Evolutionary conservation across 2,329 filamentous ascomycete genomes (phyloP).

Genomic region (Teratosphaeria nubilosa): DNA sequence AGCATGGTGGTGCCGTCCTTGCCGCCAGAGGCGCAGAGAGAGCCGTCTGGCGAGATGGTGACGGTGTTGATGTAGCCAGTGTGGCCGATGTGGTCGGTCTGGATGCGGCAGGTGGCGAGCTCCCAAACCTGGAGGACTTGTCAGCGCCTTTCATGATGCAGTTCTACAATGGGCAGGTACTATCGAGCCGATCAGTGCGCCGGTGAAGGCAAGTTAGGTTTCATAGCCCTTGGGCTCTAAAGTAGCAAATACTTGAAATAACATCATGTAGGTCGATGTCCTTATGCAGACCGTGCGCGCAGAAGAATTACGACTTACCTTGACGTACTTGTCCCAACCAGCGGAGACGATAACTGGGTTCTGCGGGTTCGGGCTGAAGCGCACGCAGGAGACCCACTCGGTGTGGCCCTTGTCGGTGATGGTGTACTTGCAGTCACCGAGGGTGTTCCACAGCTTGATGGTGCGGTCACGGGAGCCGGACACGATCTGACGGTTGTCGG

Average conservation of each 20-base stretch:
- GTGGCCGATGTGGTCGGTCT: conserved; percentile 99
- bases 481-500: conserved; percentile 99
- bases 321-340: conserved; percentile 99
- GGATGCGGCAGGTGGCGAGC: conserved; percentile 96
- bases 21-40: conserved; percentile 95
- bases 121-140: conserved; percentile 73
- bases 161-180: neutral
- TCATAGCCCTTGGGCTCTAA: conserved; percentile 98
- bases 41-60: conserved; percentile 98
- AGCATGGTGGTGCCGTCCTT: conserved; percentile 99
- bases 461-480: conserved; percentile 95
- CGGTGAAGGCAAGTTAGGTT: conserved; percentile 76
- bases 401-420: conserved; percentile 99
- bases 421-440: conserved; percentile 99
- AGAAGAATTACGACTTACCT: conserved; percentile 59
- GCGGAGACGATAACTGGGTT: conserved; percentile 98
- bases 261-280: conserved; percentile 62
- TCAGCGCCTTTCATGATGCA: neutral
- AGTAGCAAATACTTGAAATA: conserved; percentile 99
- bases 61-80: conserved; percentile 99
- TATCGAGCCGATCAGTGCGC: conserved; percentile 58
- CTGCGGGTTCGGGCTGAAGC: conserved; percentile 99
- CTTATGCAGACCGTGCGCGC: conserved; percentile 7
- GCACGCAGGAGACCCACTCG: conserved; percentile 98
- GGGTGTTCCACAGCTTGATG: conserved; percentile 99